Evolutionary conservation across 768 basidiomycete species (phyloP), one percentile per base, ranked within the genome.

Genomic region (Collybia mongolica): DNA sequence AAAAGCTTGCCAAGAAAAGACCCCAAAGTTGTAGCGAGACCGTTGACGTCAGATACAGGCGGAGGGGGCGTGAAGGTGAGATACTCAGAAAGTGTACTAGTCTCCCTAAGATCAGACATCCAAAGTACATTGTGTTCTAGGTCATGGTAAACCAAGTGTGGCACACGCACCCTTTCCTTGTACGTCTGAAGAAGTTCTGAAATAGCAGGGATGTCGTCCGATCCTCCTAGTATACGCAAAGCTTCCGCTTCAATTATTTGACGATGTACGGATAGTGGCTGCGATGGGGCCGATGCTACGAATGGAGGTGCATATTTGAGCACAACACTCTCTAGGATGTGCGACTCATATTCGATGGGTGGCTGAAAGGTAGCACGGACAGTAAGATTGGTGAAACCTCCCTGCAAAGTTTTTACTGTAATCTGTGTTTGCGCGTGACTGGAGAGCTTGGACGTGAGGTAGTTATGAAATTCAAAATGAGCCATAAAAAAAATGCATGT

Each of bases 271-370:
- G 60, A 60, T 46, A 61, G 32, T 0, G 56, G 35, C 36, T 59
- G 56, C 9, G 36, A 39, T 11, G 61, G 55, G 20, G 58, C 55
- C 4, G 57, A 39, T 2, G 60, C 58, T 20, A 63, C 37, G 44
- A 55, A 54, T 5, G 63, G 63, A 6, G 61, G 62, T 17, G 63
- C 61, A 24, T 63, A 47, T 44, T 65, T 63, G 26, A 65, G 59
- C 15, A 61, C 48, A 9, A 49, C 58, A 18, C 43, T 52, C 20
- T 19, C 36, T 24, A 54, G 28, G 17, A 39, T 12, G 15, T 22
- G 41, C 18, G 39, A 17, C 7, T 45, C 43, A 12, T 56, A 51
- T 14, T 41, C 8, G 15, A 54, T 41, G 12, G 59, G 53, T 15
- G 45, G 36, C 14, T 49, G 24, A 44, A 62, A 62, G 14, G 51